These are phyloP conservation scores for Candida ipomoeae DNA, from an alignment of 805 yeast species.

Conservation along the genomic window DNA sequence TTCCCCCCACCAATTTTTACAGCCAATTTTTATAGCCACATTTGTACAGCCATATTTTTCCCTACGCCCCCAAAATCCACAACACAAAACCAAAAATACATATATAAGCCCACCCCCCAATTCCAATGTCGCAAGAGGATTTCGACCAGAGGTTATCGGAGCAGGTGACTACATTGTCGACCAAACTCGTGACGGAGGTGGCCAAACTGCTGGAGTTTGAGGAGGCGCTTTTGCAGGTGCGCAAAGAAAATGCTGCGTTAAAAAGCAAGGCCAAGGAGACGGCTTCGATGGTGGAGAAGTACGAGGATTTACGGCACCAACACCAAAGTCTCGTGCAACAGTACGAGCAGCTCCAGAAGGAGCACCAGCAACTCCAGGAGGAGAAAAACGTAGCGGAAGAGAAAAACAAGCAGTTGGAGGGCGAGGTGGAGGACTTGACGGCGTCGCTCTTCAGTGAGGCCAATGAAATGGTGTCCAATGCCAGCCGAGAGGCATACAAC, in stretches of 20 bases:
- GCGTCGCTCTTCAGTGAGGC: conserved; percentile 81
- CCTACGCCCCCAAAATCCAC: no score
- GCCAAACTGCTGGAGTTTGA: conserved; percentile 55
- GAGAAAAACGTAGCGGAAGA: conserved; percentile 48
- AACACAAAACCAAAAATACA: no score
- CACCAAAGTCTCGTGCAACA: conserved; percentile 25
- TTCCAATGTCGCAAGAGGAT: conserved; percentile 17
- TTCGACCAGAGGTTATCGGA: conserved; percentile 42
- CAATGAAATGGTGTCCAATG: conserved; percentile 77
- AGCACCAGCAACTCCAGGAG: conserved; percentile 22
- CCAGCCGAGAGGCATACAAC: conserved; percentile 62
- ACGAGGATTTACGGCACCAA: neutral
- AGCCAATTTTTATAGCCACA: no score
- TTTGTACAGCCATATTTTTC: no score
- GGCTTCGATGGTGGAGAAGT: neutral
- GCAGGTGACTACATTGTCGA: conserved; percentile 55
- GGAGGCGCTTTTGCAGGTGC: conserved; percentile 40
- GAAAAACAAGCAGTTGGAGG: conserved; percentile 57
- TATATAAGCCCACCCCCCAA: no score
- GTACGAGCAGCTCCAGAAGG: conserved; percentile 27
- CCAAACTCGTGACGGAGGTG: conserved; percentile 56
- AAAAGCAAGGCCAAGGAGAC: neutral
- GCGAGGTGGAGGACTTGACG: conserved; percentile 76
- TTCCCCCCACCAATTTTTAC: no score
- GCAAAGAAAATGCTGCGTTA: conserved; percentile 26